Evolutionary conservation across 148 eudicot species (phyloP).

Genomic region (Fagopyrum tataricum): DNA sequence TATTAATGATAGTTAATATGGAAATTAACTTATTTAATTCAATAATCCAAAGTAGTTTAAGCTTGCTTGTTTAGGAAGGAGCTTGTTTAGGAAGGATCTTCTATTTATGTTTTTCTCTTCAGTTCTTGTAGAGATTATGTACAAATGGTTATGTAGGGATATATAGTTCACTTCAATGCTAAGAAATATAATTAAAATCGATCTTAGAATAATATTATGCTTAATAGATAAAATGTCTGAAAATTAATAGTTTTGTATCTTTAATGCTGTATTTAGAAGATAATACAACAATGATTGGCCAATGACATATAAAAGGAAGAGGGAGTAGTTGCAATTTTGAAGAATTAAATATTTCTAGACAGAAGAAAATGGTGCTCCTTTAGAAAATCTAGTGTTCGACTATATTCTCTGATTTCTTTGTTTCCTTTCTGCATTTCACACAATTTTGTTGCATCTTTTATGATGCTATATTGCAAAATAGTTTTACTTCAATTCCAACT

Average conservation of each 20-base stretch:
- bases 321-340: not conserved
- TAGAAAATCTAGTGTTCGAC: not conserved
- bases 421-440: not conserved
- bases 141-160: not conserved
- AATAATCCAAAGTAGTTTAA: conserved; percentile 1
- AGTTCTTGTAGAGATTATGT: not conserved
- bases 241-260: not conserved
- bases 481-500: not conserved
- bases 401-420: not conserved
- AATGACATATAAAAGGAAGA: not conserved
- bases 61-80: too few relatives aligned
- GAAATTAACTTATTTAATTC: too few relatives aligned
- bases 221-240: not conserved
- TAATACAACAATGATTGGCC: not conserved
- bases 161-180: not conserved
- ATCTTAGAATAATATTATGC: not conserved
- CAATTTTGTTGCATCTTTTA: conserved; percentile 1
- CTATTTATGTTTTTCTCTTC: not conserved
- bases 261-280: not conserved
- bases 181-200: not conserved
- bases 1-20: not conserved
- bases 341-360: not conserved
- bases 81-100: not conserved
- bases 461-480: conserved; percentile 3
- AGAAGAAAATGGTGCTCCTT: not conserved